These are phyloP conservation scores for Graphiopsis chlorocephala DNA, from an alignment of 2,329 filamentous ascomycete genomes.

Conservation along the genomic window DNA sequence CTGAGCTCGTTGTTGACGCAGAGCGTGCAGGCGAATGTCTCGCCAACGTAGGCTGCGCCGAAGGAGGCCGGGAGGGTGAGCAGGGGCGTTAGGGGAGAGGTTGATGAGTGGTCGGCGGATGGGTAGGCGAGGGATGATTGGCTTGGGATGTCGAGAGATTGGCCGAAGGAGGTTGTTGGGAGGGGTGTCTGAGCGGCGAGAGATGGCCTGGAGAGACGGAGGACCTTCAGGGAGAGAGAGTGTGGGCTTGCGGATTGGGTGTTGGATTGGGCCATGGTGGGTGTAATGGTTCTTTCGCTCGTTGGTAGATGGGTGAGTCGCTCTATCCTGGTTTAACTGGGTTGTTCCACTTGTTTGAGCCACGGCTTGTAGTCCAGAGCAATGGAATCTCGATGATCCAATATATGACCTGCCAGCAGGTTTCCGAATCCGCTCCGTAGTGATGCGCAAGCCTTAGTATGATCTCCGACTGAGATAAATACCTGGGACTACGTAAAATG, in stretches of 20 bases:
- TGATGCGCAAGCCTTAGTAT: neutral
- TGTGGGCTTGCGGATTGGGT: conserved; percentile 56
- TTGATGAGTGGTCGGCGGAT: conserved; percentile 42
- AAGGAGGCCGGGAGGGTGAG: conserved; percentile 88
- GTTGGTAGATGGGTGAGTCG: neutral
- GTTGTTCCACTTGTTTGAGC: neutral
- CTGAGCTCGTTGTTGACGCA: conserved; percentile 86
- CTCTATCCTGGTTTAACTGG: neutral
- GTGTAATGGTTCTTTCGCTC: neutral
- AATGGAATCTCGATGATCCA: neutral
- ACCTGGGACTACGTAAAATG: too few relatives aligned
- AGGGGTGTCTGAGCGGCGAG: conserved; percentile 68
- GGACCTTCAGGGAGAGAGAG: conserved; percentile 75
- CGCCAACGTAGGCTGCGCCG: conserved; percentile 90
- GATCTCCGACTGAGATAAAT: neutral
- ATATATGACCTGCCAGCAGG: neutral
- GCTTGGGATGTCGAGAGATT: conserved; percentile 50
- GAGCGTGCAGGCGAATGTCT: conserved; percentile 89
- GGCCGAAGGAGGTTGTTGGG: conserved; percentile 48
- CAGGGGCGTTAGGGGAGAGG: conserved; percentile 58
- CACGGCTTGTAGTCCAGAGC: neutral
- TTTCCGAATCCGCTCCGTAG: neutral
- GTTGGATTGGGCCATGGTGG: neutral
- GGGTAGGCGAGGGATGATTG: conserved; percentile 75
- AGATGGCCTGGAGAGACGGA: conserved; percentile 80